phyloP scores from a whole-genome alignment of 106 monocot genomes.

The Alisma plantagoaquatica region DNA sequence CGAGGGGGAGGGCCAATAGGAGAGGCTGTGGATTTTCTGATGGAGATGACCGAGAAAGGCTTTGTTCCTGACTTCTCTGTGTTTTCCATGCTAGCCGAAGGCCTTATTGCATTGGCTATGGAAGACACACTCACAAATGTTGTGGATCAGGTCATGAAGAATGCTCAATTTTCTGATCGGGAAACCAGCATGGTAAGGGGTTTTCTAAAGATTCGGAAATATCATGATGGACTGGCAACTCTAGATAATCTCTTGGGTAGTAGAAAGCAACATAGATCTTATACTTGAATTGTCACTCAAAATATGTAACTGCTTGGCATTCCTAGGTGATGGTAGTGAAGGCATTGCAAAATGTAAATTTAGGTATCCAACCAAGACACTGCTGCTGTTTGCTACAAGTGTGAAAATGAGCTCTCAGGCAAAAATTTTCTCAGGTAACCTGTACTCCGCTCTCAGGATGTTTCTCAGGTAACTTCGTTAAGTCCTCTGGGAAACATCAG shows the following conservation, averaged over 20 bases:
- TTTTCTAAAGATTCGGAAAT: conserved; percentile 64
- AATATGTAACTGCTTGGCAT: no score
- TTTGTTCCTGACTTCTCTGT: conserved; percentile 59
- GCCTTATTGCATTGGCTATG: conserved; percentile 68
- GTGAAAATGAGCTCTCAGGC: no score
- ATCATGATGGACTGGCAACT: conserved; percentile 53
- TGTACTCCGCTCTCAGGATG: no score
- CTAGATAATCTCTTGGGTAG: conserved; percentile 34
- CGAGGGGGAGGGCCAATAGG: conserved; percentile 71
- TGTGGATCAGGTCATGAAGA: conserved; percentile 55
- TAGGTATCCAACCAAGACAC: no score
- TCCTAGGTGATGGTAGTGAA: no score
- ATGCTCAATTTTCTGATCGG: conserved; percentile 29
- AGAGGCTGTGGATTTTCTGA: conserved; percentile 81
- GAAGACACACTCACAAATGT: conserved; percentile 48
- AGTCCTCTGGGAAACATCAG: no score
- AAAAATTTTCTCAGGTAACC: no score
- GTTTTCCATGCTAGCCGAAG: conserved; percentile 82
- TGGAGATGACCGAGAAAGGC: conserved; percentile 64
- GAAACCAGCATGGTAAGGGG: conserved; percentile 62
- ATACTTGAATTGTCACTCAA: neutral
- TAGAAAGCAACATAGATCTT: conserved; percentile 14
- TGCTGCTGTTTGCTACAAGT: no score
- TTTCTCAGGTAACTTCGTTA: no score
- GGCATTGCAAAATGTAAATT: no score